Base-by-base conservation (phyloP, 345 rosid genomes). In the Excoecaria agallocha region DNA sequence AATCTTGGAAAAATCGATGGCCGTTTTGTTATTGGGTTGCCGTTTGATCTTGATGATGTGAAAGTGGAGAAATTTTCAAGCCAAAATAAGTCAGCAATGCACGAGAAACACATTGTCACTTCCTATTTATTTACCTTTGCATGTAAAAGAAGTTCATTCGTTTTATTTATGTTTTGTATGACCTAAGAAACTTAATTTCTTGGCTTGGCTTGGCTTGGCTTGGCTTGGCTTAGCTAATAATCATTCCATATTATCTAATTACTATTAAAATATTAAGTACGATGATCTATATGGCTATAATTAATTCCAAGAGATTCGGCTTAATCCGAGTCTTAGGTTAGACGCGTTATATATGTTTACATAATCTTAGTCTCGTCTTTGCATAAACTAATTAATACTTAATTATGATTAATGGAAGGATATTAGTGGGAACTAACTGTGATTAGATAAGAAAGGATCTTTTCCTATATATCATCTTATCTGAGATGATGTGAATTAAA, bases 371-470 rank as follows among this genome's bases (percentile, higher is more conserved):
- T 41, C 8, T 8, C 3, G 1, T 41, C 45, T 8, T 43, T 8
- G 41, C 17, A 10, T 64, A 64, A 62, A 46, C n/a, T 20, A 62
- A 15, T 62, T 8, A 15, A 2, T 38, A 35, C 45, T 13, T 62
- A 6, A n/a, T 60, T 35, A 62, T 62, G 0, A 16, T 59, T 59
- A 24, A 25, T 30, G 35, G 15, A 61, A n/a, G 37, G n/a, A 15
- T 55, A 69, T 55, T 39, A 38, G 20, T 41, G 51, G 73, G 45
- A 16, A n/a, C 5, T 4, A 50, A 55, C 5, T 20, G 8, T 55
- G 62, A 38, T 55, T 55, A 54, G 73, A 70, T 70, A 55, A 70
- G 73, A 54, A 3, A 38, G 63, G 73, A 70, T 70, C 62, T 70
- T 38, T 9, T 0, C 30, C 17, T 30, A n/a, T n/a, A n/a, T n/a